Conservation (phyloP, 371 early-diverging fungal species). For the Fennellomyces sp. region DNA sequence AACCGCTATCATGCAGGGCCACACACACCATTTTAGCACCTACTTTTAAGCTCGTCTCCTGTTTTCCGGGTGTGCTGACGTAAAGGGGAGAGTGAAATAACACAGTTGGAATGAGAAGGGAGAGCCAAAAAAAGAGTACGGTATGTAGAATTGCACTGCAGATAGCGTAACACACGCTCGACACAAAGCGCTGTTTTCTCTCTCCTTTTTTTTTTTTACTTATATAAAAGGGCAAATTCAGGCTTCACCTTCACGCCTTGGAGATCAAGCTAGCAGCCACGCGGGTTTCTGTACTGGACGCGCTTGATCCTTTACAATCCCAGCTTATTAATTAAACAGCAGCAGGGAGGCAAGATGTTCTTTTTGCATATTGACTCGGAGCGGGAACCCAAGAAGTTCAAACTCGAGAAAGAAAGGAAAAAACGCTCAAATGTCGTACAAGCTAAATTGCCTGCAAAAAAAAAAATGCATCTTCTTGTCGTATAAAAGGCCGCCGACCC, state of each 20-base stretch:
- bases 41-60: neutral
- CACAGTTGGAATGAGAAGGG: too few relatives aligned
- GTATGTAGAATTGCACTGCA: neutral
- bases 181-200: neutral
- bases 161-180: neutral
- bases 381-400: neutral
- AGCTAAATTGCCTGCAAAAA: conserved; percentile 13
- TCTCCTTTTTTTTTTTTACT: neutral
- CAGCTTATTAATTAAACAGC: neutral
- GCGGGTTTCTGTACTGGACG: too few relatives aligned
- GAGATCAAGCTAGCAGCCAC: too few relatives aligned
- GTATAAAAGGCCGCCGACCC: neutral
- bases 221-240: too few relatives aligned
- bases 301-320: too few relatives aligned
- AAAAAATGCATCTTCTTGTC: conserved; percentile 8
- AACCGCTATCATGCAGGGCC: neutral
- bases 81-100: neutral
- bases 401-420: conserved; percentile 1
- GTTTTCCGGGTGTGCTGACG: too few relatives aligned
- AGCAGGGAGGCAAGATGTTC: neutral
- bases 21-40: neutral
- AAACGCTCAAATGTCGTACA: conserved; percentile 15
- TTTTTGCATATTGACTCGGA: neutral
- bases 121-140: too few relatives aligned
- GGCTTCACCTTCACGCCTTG: neutral